phyloP scores from a whole-genome alignment of 2,329 filamentous ascomycete genomes.

The Microcyclospora pomicola region DNA sequence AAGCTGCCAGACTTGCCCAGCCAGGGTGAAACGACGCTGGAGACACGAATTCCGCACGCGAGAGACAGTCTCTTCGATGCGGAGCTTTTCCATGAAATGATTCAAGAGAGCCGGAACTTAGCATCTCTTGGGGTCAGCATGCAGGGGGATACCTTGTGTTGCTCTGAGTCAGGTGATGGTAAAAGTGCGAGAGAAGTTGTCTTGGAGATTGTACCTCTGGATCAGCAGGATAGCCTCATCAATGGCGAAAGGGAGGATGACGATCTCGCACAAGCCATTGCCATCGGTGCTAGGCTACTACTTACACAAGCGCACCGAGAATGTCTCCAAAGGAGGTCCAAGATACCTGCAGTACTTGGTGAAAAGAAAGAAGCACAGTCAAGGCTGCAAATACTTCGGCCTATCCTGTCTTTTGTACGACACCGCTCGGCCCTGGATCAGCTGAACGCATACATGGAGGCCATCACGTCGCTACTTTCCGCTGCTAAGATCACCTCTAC shows the following conservation, averaged over 20 bases:
- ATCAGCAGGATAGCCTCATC: constrained; percentile 26
- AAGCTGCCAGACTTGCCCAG: constrained; percentile 20
- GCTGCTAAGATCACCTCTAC: constrained; percentile 11
- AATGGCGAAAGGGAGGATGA: constrained; percentile 18
- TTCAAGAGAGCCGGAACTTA: constrained; percentile 63
- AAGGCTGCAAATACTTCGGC: constrained; percentile 45
- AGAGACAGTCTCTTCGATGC: constrained; percentile 69
- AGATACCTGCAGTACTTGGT: constrained; percentile 44
- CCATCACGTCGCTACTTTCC: constrained; percentile 3
- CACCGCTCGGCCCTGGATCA: constrained; percentile 30
- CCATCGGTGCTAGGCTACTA: constrained; percentile 58
- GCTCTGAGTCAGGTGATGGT: constrained; percentile 5
- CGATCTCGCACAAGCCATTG: constrained; percentile 49
- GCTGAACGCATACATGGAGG: constrained; percentile 22
- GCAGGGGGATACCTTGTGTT: constrained; percentile 26
- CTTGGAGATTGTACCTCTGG: constrained; percentile 52
- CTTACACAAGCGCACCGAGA: constrained; percentile 67
- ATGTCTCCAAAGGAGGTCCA: constrained; percentile 55
- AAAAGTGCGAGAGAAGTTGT: constrained; percentile 44
- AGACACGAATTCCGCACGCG: constrained; percentile 57
- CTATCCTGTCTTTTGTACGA: constrained; percentile 40
- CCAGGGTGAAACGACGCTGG: constrained; percentile 44
- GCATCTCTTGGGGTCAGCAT: constrained; percentile 56
- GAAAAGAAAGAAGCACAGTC: constrained; percentile 35
- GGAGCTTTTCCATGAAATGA: constrained; percentile 83